Conservation (phyloP, 352 stramenopile species). For the Phytophthora sp. region DNA sequence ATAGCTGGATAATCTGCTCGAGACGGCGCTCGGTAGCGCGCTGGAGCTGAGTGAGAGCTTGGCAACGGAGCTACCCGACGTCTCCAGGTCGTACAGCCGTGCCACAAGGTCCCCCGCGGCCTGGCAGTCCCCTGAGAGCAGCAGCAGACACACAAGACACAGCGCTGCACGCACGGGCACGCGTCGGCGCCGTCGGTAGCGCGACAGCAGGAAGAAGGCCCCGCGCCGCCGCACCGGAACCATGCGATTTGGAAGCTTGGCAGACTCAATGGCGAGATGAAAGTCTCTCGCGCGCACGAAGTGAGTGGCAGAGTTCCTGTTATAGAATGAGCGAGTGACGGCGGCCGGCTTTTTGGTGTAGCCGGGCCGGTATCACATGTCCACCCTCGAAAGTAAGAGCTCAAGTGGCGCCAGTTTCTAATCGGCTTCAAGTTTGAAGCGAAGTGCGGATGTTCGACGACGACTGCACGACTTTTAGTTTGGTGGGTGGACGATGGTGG, state of each 20-base stretch:
- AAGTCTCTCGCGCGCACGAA: conserved; percentile 11
- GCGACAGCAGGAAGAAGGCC: conserved; percentile 37
- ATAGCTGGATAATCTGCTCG: conserved; percentile 34
- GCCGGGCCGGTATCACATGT: conserved; percentile 16
- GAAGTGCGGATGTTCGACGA: no score
- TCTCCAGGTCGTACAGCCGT: conserved; percentile 53
- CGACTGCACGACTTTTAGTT: neutral
- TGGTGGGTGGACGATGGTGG: neutral
- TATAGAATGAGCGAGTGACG: conserved; percentile 21
- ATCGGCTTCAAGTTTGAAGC: no score
- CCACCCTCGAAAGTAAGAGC: conserved; percentile 18
- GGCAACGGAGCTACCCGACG: conserved; percentile 25
- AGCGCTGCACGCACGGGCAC: neutral
- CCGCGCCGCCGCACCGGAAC: conserved; percentile 39
- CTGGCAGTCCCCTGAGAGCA: conserved; percentile 4
- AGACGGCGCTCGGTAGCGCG: conserved; percentile 43
- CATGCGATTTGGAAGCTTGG: conserved; percentile 20
- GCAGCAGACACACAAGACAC: conserved; percentile 24
- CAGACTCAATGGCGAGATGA: conserved; percentile 1
- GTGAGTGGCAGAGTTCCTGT: conserved; percentile 38
- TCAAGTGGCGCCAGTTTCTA: neutral
- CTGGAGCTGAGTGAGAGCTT: conserved; percentile 43
- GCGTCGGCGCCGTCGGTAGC: conserved; percentile 21
- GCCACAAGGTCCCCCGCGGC: conserved; percentile 59
- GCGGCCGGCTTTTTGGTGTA: conserved; percentile 23